Evolutionary conservation across 768 basidiomycete genomes (phyloP), one percentile per base, ranked within the genome.

Genomic region (Galerina marginata): DNA sequence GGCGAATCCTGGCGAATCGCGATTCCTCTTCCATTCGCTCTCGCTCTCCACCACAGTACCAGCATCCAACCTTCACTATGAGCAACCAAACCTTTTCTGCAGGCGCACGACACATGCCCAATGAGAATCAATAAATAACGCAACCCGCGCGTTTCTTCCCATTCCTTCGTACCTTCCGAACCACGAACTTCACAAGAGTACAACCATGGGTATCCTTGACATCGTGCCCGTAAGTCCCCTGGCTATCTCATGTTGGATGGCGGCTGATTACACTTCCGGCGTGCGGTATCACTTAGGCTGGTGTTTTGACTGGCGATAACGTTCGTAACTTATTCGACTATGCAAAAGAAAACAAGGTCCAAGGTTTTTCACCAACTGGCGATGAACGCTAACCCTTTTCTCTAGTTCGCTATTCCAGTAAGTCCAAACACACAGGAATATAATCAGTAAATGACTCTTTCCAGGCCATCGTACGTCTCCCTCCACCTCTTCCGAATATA

Each of bases 321-420:
- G 92, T 94, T 69, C 88, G 94, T 78, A 96, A 95, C 77, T 78
- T 99, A 72, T 96, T 99, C 74, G 88, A 96, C 68, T 97, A 96
- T 74, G 96, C 96, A 46, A 91, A 90, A 69, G 86, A 88, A 68
- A 72, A 98, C 75, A 81, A 95, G 83, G 96, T 94, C 43, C 42
- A 50, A 42, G n/a, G 20, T 20, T 59, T 65, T 56, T 62, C 33
- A 2, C 60, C 50, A 25, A 49, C 14, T 42, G 15, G 12, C 56
- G 42, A 23, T 7, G 33, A 65, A 23, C 46, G 4, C 49, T 56
- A 45, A 59, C 20, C 20, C 20, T 48, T 36, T 45, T 47, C 59
- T 63, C 9, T 65, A 92, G 91, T 93, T 92, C 71, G 91, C 91
- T 14, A 93, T 93, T 67, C 91, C 91, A 36, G 91, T 93, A 72